Base-by-base conservation (phyloP, 371 early-diverging fungal species). In the Syncephalastrum sp. region DNA sequence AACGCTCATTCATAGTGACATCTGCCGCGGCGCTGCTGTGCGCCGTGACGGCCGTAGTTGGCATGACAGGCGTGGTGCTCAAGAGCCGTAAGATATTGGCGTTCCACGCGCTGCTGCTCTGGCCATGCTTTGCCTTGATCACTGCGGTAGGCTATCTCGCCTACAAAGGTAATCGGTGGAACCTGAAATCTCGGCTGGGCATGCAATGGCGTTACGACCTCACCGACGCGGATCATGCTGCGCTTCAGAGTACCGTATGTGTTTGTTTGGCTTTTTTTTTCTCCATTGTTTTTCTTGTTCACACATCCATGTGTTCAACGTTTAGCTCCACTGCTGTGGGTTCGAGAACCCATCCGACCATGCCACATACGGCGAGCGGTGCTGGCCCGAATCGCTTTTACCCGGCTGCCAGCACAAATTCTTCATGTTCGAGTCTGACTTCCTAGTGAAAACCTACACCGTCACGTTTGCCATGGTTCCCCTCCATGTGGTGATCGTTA, bases 341-440 rank as follows among this genome's bases (percentile, higher is more conserved):
- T 72, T 62, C 54, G 65, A 64, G 29, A 68, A 72, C 33, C 67
- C 73, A 0, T 47, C 62, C 13, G 73, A 72, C 49, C 67, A 72
- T 56, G 73, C 73, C 13, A 55, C 61, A 13, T 72, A 72, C 41
- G 56, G 29, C 45, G 56, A 47, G 10, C 42, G 51, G 3, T 65
- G 72, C 25, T 64, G 63, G 45, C 57, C 66, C 21, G 59, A 63
- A 44, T 69, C 69, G 1, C 52, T 72, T 5, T 38, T 72, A 21
- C 73, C 69, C 24, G 73, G 73, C n/a, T 72, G 73, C 42, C 57
- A 60, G n/a, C 38, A 67, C 49, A 72, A 69, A 52, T 43, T 67
- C 25, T 55, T 57, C 13, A 10, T 57, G 16, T 69, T 69, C 50
- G 61, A 69, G 54, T 48, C 52, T 13, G 13, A 44, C 19, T 69